Base-by-base conservation (phyloP, 345 rosid species). In the Salix suchowensis region DNA sequence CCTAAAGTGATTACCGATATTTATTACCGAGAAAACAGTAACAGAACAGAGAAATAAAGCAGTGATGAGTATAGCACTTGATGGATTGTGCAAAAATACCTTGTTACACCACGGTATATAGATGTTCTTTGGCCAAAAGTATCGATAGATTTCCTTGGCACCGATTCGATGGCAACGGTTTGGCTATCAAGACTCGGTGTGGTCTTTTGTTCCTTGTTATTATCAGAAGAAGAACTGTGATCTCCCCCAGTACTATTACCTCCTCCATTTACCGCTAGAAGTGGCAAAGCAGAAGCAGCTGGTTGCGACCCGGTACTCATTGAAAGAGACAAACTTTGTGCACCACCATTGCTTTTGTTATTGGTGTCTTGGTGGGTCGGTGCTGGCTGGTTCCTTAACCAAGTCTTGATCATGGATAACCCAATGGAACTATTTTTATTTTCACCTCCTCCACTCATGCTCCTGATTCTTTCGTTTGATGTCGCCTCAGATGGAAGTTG, bases 381-480 rank as follows among this genome's bases (percentile, higher is more conserved):
- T 50, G 86, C 80, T 4, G 93, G 89, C 13, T 91, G 92, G 88
- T 87, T 89, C 36, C 92, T 78, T 64, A 91, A 67, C 98, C 95
- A 93, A n/a, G 94, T 83, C 67, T 91, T 91, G 77, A 93, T 89
- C 92, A 91, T 90, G 15, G 98, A 91, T 75, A 93, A 81, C 15
- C 93, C 98, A 15, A 90, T 79, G 44, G 93, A 82, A 55, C 80
- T 82, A 12, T 78, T 82, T 18, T 70, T 32, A 6, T 26, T 68
- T 5, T 67, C 62, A 9, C 67, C 68, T 5, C 81, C 85, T 8
- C 73, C 79, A 42, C 76, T 84, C 26, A 24, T 24, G 30, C 54
- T 80, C 28, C 24, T 64, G 23, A 72, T 58, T 65, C 73, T 79
- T 50, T 71, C 74, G n/a, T 46, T 67, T 14, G 71, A 23, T 37